phyloP scores from a whole-genome alignment of 108 stramenopile species.

The Aurantiochytrium sp. region DNA sequence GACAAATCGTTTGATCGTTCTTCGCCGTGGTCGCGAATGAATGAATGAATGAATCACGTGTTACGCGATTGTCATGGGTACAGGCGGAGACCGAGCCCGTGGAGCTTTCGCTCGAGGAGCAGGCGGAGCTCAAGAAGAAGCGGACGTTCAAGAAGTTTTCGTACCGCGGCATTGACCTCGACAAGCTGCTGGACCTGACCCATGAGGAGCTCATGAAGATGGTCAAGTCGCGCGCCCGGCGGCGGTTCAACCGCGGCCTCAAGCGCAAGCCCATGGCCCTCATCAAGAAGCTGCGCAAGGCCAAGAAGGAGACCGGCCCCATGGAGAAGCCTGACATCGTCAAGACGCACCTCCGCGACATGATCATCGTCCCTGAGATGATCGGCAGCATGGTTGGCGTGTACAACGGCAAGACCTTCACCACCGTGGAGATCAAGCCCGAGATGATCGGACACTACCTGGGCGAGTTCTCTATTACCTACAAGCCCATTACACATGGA shows the following conservation, averaged over 20 bases:
- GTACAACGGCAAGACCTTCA: conserved; percentile 99
- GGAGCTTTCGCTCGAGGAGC: conserved; percentile 63
- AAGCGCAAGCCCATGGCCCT: conserved; percentile 98
- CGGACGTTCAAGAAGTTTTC: conserved; percentile 99
- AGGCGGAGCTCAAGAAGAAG: conserved; percentile 98
- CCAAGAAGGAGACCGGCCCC: conserved; percentile 94
- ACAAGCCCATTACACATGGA: conserved; percentile 94
- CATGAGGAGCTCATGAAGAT: conserved; percentile 97
- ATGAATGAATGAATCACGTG: not conserved
- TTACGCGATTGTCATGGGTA: not conserved
- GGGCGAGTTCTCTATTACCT: conserved; percentile 99
- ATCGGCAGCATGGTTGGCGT: conserved; percentile 96
- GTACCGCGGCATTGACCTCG: conserved; percentile 96
- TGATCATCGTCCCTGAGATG: conserved; percentile 99
- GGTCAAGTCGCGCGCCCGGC: conserved; percentile 85
- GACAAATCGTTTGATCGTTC: no score
- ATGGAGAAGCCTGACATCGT: conserved; percentile 96
- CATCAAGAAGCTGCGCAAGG: conserved; percentile 95
- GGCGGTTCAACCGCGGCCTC: conserved; percentile 95
- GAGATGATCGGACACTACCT: conserved; percentile 99
- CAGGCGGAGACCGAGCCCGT: not conserved
- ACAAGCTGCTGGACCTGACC: conserved; percentile 92
- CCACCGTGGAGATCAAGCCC: conserved; percentile 98
- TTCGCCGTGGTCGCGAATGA: no score
- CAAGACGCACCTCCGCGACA: conserved; percentile 98